Conservation (phyloP, 139 green algal genomes). For the Tetradesmus obliquus region DNA sequence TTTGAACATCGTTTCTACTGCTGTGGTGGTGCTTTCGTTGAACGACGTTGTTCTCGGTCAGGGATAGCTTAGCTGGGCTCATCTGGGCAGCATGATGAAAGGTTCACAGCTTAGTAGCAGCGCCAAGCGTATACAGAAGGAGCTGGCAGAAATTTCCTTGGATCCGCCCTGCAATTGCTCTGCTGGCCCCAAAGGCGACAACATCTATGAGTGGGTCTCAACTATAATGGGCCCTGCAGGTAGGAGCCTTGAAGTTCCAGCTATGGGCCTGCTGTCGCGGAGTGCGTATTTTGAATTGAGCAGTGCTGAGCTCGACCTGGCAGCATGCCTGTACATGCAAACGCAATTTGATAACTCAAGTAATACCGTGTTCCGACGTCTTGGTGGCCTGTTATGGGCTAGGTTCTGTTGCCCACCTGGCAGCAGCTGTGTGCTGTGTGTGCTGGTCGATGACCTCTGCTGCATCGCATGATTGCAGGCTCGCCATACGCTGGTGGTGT, state of each 20-base stretch:
- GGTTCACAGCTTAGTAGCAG: conserved; percentile 54
- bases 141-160: conserved; percentile 95
- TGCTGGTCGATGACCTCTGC: neutral
- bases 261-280: neutral
- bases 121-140: conserved; percentile 73
- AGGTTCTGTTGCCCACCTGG: neutral
- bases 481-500: conserved; percentile 67
- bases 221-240: conserved; percentile 93
- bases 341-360: no score
- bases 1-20: neutral
- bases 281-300: neutral
- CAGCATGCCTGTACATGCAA: neutral
- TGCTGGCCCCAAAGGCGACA: conserved; percentile 98
- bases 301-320: neutral
- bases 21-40: neutral
- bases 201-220: conserved; percentile 97
- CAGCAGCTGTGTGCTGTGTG: neutral
- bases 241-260: conserved; percentile 35
- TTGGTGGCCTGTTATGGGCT: neutral
- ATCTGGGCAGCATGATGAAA: conserved; percentile 43
- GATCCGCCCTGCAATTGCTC: conserved; percentile 95
- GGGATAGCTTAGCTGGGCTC: neutral
- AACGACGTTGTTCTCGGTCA: no score
- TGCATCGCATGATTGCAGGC: conserved; percentile 18
- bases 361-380: no score